Evolutionary conservation across 1,139 yeast genomes (phyloP), one percentile per base, ranked within the genome.

Genomic region (Zygosaccharomyces sapae): DNA sequence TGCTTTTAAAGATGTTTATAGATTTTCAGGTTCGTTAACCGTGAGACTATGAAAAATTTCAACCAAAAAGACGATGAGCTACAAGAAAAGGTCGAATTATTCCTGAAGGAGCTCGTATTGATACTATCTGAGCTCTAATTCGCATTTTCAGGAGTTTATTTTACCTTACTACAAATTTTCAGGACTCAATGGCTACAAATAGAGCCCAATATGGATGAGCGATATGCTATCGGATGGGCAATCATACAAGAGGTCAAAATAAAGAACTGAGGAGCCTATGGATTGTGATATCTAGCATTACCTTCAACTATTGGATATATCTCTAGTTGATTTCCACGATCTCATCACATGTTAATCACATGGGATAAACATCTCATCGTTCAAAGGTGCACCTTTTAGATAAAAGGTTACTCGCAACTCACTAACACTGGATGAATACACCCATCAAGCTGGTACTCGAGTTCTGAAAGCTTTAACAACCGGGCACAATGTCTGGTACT

Each of bases 351-450:
- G 40, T 7, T 9, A 24, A 30, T 37, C 40, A 37, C 40, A 37
- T 37, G 40, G 5, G 30, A 19, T 30, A 37, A 37, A 37, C 31
- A 37, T 19, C 31, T 12, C 40, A 10, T 19, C 19, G 12, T 10
- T 24, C 24, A 12, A 18, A 37, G 20, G 10, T 10, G 20, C 40
- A 24, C 40, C 31, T 25, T 37, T 25, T 9, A 73, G 47, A 43
- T 65, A 53, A 29, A 51, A 52, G 45, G 61, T 61, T 19, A 73
- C 49, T 31, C 73, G 65, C 12, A 10, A 27, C 31, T 10, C 5
- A 6, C n/a, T 9, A 27, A 10, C 9, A 10, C 10, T 4, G 9
- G n/a, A 4, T 4, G 12, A 27, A 7, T 5, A 27, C 9, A 10
- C n/a, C 31, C n/a, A 27, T 4, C 9, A 5, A 27, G 5, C 12